Conservation (phyloP, 2,329 filamentous ascomycete genomes). For the Colletotrichum sp. region DNA sequence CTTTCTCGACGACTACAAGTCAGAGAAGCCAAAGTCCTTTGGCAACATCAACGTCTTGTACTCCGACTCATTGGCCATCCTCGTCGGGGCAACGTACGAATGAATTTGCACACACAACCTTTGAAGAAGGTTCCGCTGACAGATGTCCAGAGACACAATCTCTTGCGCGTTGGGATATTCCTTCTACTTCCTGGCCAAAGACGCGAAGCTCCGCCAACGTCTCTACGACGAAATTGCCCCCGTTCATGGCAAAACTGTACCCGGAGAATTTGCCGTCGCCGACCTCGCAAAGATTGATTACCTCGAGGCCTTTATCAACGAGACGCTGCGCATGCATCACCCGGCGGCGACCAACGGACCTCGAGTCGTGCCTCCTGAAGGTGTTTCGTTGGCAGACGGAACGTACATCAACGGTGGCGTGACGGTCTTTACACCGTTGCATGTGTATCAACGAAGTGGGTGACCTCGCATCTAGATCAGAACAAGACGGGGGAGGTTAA, state of each 20-base stretch:
- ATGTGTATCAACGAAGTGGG: conserved; percentile 9
- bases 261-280: conserved; percentile 21
- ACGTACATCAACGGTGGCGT: conserved; percentile 29
- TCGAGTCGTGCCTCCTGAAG: conserved; percentile 27
- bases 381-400: conserved; percentile 26
- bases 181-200: conserved; percentile 22
- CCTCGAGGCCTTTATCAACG: conserved; percentile 32
- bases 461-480: not conserved
- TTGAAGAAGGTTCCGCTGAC: not conserved
- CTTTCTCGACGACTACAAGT: conserved; percentile 25
- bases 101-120: rapidly evolving
- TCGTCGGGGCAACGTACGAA: conserved; percentile 26
- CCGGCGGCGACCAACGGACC: conserved; percentile 30
- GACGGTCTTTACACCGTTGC: conserved; percentile 2
- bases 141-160: conserved; percentile 18
- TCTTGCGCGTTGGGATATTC: conserved; percentile 14
- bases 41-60: conserved; percentile 25
- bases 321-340: conserved; percentile 32
- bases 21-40: conserved; percentile 26
- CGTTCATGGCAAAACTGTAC: conserved; percentile 16
- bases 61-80: conserved; percentile 23
- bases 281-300: conserved; percentile 23
- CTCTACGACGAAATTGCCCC: conserved; percentile 18
- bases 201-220: not conserved
- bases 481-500: too few species aligned